These are phyloP conservation scores for Boletales sp. DNA, from an alignment of 768 basidiomycete genomes.

Conservation along the genomic window DNA sequence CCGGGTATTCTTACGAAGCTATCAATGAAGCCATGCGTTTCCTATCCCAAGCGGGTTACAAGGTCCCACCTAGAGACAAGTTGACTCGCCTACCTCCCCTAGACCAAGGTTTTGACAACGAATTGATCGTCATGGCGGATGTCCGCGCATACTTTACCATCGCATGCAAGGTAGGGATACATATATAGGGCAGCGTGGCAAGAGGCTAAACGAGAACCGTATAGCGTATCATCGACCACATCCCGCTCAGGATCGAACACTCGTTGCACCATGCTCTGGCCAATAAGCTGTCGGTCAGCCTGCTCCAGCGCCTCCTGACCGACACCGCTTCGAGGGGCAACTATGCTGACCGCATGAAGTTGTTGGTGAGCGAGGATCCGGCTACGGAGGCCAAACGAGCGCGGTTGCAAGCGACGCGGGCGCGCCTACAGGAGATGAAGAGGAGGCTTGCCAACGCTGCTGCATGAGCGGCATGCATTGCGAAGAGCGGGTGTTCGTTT, in stretches of 20 bases:
- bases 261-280: constrained; percentile 40
- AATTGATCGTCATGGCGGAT: constrained; percentile 49
- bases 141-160: constrained; percentile 56
- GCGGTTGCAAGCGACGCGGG: constrained; percentile 31
- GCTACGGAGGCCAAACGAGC: constrained; percentile 31
- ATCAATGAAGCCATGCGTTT: constrained; percentile 15
- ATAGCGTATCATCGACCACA: constrained; percentile 53
- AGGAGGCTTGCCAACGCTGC: constrained; percentile 33
- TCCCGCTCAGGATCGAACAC: constrained; percentile 49
- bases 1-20: too few relatives aligned
- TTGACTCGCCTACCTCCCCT: constrained; percentile 23
- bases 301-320: constrained; percentile 34
- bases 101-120: constrained; percentile 35
- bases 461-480: constrained; percentile 1
- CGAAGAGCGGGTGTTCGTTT: not conserved
- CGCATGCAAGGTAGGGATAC: constrained; percentile 45
- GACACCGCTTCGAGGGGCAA: constrained; percentile 10
- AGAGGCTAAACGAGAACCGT: not conserved
- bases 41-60: constrained; percentile 31
- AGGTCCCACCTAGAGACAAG: constrained; percentile 15
- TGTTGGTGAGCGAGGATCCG: constrained; percentile 47
- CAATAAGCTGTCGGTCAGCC: constrained; percentile 29
- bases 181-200: not conserved
- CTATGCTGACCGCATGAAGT: constrained; percentile 32
- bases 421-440: constrained; percentile 39